Conservation (phyloP, 2,329 filamentous ascomycete species). For the Chrysoporthe puriensis region DNA sequence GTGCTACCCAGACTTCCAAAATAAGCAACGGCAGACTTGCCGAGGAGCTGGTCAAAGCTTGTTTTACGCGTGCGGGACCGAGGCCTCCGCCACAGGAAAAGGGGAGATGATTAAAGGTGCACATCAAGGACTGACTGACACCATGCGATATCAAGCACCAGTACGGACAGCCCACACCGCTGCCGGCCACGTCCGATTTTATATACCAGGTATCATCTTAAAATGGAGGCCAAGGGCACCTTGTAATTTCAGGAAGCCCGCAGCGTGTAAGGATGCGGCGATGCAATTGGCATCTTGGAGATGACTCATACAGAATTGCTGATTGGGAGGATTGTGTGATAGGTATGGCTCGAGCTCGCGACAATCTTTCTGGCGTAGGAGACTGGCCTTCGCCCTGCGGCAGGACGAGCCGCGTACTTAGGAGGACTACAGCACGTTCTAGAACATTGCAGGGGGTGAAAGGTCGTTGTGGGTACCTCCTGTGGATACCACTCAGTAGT, state of each 20-base stretch:
- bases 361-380: background rate
- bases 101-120: conserved; percentile 11
- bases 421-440: conserved; percentile 12
- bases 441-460: conserved; percentile 12
- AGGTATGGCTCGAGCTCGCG: conserved; percentile 4
- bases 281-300: conserved; percentile 4
- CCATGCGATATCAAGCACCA: conserved; percentile 14
- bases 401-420: background rate
- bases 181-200: conserved; percentile 13
- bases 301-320: conserved; percentile 6
- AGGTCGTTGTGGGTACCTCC: conserved; percentile 14
- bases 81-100: conserved; percentile 19
- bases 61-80: conserved; percentile 10
- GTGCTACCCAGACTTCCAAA: conserved; percentile 5
- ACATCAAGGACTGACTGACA: conserved; percentile 13
- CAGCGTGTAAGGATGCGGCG: conserved; percentile 7
- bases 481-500: conserved; percentile 8
- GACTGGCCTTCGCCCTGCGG: background rate
- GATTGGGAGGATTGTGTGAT: background rate
- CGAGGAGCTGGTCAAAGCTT: conserved; percentile 23
- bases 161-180: conserved; percentile 12
- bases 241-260: conserved; percentile 19
- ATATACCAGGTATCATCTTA: conserved; percentile 16
- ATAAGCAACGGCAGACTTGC: conserved; percentile 6
- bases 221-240: conserved; percentile 6